Evolutionary conservation across 768 basidiomycete species (phyloP), one percentile per base, ranked within the genome.

Genomic region (Imleria badia): DNA sequence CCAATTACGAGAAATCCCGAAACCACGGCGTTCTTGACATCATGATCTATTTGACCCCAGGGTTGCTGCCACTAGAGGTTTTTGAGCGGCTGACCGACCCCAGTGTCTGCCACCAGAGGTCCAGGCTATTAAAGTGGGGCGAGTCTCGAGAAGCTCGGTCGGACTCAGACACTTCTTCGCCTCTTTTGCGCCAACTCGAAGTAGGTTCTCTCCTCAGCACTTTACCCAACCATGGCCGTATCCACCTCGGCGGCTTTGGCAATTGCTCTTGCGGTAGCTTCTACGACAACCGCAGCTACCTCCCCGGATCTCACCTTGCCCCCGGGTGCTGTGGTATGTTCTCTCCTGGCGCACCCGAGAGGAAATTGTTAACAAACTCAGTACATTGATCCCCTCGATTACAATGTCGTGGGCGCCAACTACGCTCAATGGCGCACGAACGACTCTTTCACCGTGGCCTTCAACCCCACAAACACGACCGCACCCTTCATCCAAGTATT

Each of bases 401-500:
- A 81, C 58, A 75, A 78, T 14, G 84, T 85, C 12, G 61, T 85
- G 13, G 78, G 78, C 9, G 61, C 73, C 17, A 76, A 73, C 73
- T 70, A 76, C 55, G 35, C 66, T 6, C 72, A 71, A 61, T 73
- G 76, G 55, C 62, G 72, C 29, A 64, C 62, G 11, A 69, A 73
- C 22, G 22, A 77, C 11, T 77, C 76, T 34, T 68, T 67, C 26
- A 26, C 4, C 34, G 63, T 74, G 19, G 75, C 78, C 43, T 82
- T 85, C 72, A 84, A 86, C 60, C 87, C 86, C 1, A 86, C 84
- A 17, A 79, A 80, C 59, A 75, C 77, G 39, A 70, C 69, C 9
- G 73, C 80, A 6, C 82, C 84, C 0, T 82, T 85, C 62, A 85
- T 91, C 69, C 81, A 84, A 57, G 66, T 79, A 31, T 79, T 78